Base-by-base conservation (phyloP, 345 rosid species). In the Geranium rotundifolium region DNA sequence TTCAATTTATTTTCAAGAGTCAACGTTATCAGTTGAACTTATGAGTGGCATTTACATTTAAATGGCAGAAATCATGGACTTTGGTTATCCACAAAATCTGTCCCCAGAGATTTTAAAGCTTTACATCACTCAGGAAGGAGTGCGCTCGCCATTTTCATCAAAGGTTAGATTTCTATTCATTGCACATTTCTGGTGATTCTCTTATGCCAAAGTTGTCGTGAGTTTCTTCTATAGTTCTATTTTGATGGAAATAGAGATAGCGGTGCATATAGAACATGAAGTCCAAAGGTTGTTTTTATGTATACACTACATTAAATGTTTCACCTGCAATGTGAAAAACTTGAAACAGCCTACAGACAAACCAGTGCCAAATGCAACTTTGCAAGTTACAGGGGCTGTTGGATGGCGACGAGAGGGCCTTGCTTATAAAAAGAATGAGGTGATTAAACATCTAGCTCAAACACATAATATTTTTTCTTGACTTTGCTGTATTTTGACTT, bases 341-440 rank as follows among this genome's bases (percentile, higher is more conserved):
- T 52, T 59, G 55, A 9, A 74, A 74, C 65, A 87, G 96, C 87
- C 96, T 0, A 67, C 88, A 19, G 97, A 93, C 70, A 93, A 72
- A 81, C 89, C 97, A 64, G 95, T 90, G 52, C 99, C 99, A 20
- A 93, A 93, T 83, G 99, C 99, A 54, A 93, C 99, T 29, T 80
- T 90, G 73, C 99, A 93, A 93, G 99, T 90, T 75, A 93, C 97
- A 0, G 99, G 99, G 75, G 97, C 99, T 63, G 97, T 93, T 73
- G 99, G 99, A 63, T 93, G 97, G 97, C 84, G 97, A 64, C 88
- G 99, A 75, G 99, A 90, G 82, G 99, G 99, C 31, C 99, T 90
- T 71, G 76, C 66, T 74, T 90, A 93, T 72, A 95, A 93, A 73
- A 90, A 95, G 82, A 90, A 93, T 75, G 99, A 93, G 91, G 99